phyloP scores from a whole-genome alignment of 306 rosid species.

The Trifolium repens region DNA sequence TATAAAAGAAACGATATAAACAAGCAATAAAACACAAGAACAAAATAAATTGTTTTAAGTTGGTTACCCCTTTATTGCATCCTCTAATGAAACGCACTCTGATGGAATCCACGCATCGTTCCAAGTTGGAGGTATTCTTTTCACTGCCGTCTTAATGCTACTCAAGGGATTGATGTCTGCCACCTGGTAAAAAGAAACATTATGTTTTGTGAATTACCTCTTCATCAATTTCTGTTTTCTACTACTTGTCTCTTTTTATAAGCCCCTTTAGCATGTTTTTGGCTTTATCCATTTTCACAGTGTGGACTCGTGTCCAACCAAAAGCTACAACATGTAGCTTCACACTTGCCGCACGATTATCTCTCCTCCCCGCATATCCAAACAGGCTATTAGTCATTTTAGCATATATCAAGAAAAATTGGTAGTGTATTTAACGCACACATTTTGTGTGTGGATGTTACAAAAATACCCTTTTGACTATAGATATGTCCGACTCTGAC shows the following conservation, averaged over 20 bases:
- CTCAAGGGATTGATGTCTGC: slow-evolving; percentile 74
- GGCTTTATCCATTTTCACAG: no score
- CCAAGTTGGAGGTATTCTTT: slow-evolving; percentile 66
- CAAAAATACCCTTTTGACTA: neutral
- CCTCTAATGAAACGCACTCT: slow-evolving; percentile 65
- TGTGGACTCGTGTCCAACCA: no score
- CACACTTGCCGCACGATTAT: no score
- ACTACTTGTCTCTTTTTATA: neutral
- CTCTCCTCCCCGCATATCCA: no score
- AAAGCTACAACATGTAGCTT: no score
- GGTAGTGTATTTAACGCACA: neutral
- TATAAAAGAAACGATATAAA: neutral
- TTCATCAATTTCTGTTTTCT: neutral
- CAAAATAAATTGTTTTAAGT: slow-evolving; percentile 1
- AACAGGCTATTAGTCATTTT: neutral
- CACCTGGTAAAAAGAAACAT: slow-evolving; percentile 52
- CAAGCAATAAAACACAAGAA: slow-evolving; percentile 2
- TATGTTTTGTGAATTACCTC: slow-evolving; percentile 5
- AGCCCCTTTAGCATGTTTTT: neutral
- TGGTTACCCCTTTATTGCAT: slow-evolving; percentile 76
- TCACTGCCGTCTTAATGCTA: slow-evolving; percentile 68
- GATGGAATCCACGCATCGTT: slow-evolving; percentile 77
- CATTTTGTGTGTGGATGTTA: neutral
- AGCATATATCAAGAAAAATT: no score
- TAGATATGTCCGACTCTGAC: neutral